phyloP scores from a whole-genome alignment of 1,139 yeast species.

The Saccharomycopsis hybrid region DNA sequence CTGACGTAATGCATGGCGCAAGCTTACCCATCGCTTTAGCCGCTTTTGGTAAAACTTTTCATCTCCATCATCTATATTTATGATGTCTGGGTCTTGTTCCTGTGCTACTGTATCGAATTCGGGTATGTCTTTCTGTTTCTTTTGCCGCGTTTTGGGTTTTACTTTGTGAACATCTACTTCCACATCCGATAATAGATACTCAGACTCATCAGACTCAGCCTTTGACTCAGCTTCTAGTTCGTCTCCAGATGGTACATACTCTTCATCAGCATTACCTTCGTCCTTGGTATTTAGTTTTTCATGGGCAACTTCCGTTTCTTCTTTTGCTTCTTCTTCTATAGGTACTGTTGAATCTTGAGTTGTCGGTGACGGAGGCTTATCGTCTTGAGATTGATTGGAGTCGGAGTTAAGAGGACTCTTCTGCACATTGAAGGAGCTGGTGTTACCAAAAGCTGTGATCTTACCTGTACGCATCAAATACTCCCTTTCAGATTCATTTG shows the following conservation, averaged over 20 bases:
- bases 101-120: slow-evolving; percentile 19
- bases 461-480: slow-evolving; percentile 83
- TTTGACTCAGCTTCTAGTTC: slow-evolving; percentile 28
- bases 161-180: slow-evolving; percentile 23
- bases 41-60: slow-evolving; percentile 55
- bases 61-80: slow-evolving; percentile 78
- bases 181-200: slow-evolving; percentile 21
- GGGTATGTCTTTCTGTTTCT: slow-evolving; percentile 1
- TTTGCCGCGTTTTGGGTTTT: slow-evolving; percentile 20
- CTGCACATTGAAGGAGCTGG: slow-evolving; percentile 42
- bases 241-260: no score
- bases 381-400: no score
- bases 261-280: slow-evolving; percentile 23
- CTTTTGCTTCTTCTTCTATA: background rate
- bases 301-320: background rate
- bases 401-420: background rate
- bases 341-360: background rate
- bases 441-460: slow-evolving; percentile 86
- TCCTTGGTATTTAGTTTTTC: slow-evolving; percentile 3
- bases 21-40: slow-evolving; percentile 48
- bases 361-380: no score
- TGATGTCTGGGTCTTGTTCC: slow-evolving; percentile 9
- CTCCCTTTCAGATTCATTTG: slow-evolving; percentile 74
- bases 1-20: slow-evolving; percentile 27
- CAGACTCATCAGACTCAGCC: slow-evolving; percentile 24